Percentiles rank a stretch among this genome's conserved stretches.
Conservation (phyloP, 108 stramenopile species). For the Nannochloropsis gaditana region DNA sequence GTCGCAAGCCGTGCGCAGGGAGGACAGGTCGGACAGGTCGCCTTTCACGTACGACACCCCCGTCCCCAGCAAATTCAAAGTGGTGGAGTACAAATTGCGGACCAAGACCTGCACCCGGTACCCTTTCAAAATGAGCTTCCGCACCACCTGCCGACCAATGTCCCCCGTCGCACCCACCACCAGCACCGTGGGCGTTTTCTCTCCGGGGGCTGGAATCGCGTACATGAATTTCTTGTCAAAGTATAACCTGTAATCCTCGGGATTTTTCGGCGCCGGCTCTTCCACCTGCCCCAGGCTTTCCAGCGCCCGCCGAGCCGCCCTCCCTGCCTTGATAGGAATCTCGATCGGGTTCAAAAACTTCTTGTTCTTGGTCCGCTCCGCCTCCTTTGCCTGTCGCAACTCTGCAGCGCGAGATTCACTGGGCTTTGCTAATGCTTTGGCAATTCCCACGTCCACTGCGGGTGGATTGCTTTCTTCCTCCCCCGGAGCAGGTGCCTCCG, state of each 20-base stretch:
- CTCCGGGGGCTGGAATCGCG: constrained; percentile 25
- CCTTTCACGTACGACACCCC: constrained; percentile 84
- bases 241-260: neutral
- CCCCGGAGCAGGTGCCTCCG: neutral
- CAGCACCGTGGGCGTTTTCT: constrained; percentile 70
- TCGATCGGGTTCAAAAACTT: constrained; percentile 10
- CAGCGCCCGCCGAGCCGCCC: constrained; percentile 5
- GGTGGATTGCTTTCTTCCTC: neutral
- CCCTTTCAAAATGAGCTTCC: constrained; percentile 61
- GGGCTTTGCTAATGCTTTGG: neutral
- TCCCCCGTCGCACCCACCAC: constrained; percentile 78
- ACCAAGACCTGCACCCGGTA: constrained; percentile 52
- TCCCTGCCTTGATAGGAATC: constrained; percentile 8
- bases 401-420: neutral
- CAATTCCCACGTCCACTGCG: neutral
- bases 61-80: constrained; percentile 72
- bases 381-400: neutral
- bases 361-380: neutral
- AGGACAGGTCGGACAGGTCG: constrained; percentile 61
- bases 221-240: constrained; percentile 7
- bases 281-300: neutral
- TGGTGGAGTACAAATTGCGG: constrained; percentile 75
- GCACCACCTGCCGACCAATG: constrained; percentile 71
- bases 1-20: constrained; percentile 51
- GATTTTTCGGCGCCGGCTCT: constrained; percentile 1